Evolutionary conservation across 139 green algal species (phyloP), one percentile per base, ranked within the genome.

Genomic region (Ostreobium quekettii): DNA sequence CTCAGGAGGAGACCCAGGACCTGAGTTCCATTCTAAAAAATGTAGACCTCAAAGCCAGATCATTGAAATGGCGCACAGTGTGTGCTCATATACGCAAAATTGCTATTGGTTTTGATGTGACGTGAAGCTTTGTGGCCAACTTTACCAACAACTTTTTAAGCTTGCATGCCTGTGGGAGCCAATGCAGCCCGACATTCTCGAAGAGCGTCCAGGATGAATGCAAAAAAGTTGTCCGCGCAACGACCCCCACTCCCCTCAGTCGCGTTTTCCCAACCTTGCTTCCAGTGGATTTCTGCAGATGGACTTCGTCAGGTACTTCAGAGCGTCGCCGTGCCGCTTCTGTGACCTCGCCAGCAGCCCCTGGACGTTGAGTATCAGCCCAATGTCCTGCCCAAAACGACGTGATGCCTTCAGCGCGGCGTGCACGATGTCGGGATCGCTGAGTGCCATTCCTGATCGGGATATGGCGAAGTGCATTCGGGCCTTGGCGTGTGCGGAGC

Each of bases 331-430:
- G 56, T 38, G 56, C 26, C 15, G 8, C 28, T 15, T 33, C 15
- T 38, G n/a, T 7, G n/a, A 31, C 8, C 56, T 31, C 8, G 56
- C 56, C n/a, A 63, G 26, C 56, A 63, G 28, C 8, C 56, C 56
- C 56, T 63, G 7, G 56, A 63, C 8, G 56, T 63, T 63, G n/a
- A 31, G 15, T 24, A 63, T 33, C 56, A 38, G 56, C 56, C n/a
- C 56, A 7, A 38, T 31, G 28, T 63, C 56, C 28, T 63, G 56
- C 56, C 56, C 56, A 8, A 31, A 38, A 8, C n/a, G 56, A 8
- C 28, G n/a, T 22, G 56, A 31, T 31, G n/a, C n/a, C 26, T 33
- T 15, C 56, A 63, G 28, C 7, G 56, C n/a, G n/a, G n/a, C 56
- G 28, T 63, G 56, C 56, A 63, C 56, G 26, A 15, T 15, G 8